Evolutionary conservation across 305 asterid species (phyloP), one percentile per base, ranked within the genome.

Genomic region (Vinca major): DNA sequence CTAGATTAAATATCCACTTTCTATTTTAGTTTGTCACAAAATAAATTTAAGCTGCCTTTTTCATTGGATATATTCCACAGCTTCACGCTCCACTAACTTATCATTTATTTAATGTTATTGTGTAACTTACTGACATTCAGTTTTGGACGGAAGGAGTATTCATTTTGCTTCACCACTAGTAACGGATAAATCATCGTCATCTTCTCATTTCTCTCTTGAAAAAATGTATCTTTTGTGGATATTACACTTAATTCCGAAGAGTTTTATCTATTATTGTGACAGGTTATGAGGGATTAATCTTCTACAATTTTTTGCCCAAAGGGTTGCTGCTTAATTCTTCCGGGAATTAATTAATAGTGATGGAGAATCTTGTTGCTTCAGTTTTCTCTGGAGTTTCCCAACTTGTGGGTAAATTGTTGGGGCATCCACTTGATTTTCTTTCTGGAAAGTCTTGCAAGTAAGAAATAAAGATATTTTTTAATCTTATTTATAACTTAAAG

Each of bases 391-490:
- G 91, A 71, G 41, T 88, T 58, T 84, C 78, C 63, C 86, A 86
- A 79, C 75, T 74, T 5, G 2, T 85, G 48, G 90, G 88, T 44
- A 80, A 74, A 5, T 10, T 73, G 51, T 73, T 90, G 16, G 94
- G 97, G 13, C 97, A 88, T 70, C 97, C 97, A 66, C 86, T 90
- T 43, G 92, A 88, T 70, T 88, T 90, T 75, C 84, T 88, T 11
- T 77, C 97, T 8, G 95, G 93, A 43, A 85, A 82, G 73, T 73
- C 84, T 20, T 90, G 97, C 84, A 75, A 78, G 91, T 90, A 83
- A 79, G 53, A 13, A 2, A 2, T 19, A 6, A 3, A 26, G 16
- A 44, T 21, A 45, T 11, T 57, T 11, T 57, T 3, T 16, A 0
- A 33, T 14, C 36, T 37, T 55, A 51, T 45, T 45, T 36, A 13